Conservation (phyloP, 1,139 yeast genomes). For the Meyerozyma carpophila region DNA sequence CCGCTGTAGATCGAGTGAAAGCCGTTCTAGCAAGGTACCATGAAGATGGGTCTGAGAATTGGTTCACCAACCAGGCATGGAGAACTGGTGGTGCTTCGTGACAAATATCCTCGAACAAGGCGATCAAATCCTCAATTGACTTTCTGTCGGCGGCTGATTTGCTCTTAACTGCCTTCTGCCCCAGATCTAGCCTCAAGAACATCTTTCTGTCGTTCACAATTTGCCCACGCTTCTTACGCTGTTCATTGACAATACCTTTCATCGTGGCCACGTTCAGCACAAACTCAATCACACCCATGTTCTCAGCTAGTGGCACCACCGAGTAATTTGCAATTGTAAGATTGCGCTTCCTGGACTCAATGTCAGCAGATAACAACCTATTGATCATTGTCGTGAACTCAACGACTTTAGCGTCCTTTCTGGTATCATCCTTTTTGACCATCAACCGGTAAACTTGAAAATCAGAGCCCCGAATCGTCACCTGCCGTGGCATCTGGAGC, state of each 20-base stretch:
- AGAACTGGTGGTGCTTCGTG: conserved; percentile 65
- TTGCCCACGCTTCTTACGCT: conserved; percentile 34
- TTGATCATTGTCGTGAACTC: conserved; percentile 89
- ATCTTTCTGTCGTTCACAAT: conserved; percentile 26
- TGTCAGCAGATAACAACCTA: conserved; percentile 58
- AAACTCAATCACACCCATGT: conserved; percentile 90
- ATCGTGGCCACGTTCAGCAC: conserved; percentile 81
- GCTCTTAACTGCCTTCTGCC: conserved; percentile 32
- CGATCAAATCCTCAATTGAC: conserved; percentile 15
- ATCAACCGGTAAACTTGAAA: conserved; percentile 66
- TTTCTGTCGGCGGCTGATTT: conserved; percentile 13
- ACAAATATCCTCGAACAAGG: conserved; percentile 27
- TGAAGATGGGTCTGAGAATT: conserved; percentile 80
- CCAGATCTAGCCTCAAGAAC: conserved; percentile 33
- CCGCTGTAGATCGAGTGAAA: conserved; percentile 80
- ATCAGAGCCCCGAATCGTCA: conserved; percentile 74
- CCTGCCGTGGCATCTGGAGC: conserved; percentile 79
- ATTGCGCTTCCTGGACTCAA: conserved; percentile 68
- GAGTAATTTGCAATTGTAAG: conserved; percentile 77
- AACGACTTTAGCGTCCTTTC: conserved; percentile 93
- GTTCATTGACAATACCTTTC: conserved; percentile 56
- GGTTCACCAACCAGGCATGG: conserved; percentile 82
- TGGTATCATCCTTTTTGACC: conserved; percentile 86
- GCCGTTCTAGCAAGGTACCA: conserved; percentile 81
- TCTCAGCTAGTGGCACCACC: conserved; percentile 83